Base-by-base conservation (phyloP, 495 filamentous ascomycete genomes). In the Diplogelasinospora grovesii region DNA sequence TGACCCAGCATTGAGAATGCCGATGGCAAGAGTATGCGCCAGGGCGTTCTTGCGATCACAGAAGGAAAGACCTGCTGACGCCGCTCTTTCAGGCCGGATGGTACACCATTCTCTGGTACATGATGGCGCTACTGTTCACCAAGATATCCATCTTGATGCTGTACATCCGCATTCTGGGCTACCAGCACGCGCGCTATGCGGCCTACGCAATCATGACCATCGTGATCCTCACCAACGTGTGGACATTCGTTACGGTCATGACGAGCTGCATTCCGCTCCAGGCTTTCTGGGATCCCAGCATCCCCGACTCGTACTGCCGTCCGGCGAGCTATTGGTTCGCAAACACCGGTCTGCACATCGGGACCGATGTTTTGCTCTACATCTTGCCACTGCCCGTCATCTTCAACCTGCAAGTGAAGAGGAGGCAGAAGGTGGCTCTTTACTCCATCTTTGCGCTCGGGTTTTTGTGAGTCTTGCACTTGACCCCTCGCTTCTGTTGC, bases 361-460 rank as follows among this genome's bases (percentile, higher is more conserved):
- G 30, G 1, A 50, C 54, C 8, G 55, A 63, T 39, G 27, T 65
- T 6, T 42, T 59, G 15, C 42, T 63, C 9, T 63, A 63, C 36
- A 11, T 57, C 19, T 50, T 65, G 8, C 59, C 57, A 1, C 36
- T 65, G 15, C 59, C 61, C 14, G 42, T 57, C 8, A 49, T 65
- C 31, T 7, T 50, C 14, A 39, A 37, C 3, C 36, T 63, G 22
- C 48, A 55, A n/a, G 37, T 63, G 29, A 28, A 35, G 16, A 24
- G 5, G 8, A 23, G 41, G 13, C 47, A 50, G 39, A 57, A 57
- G 39, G n/a, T 56, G 3, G 39, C 38, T 4, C 39, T 56, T 5
- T 51, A 48, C 22, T 40, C 36, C 24, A 36, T 56, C 8, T 48
- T 56, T 16, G 36, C 31, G 0, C 34, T 56, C 2, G 54, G 49